Base-by-base conservation (phyloP, 345 rosid species). In the Anastatica hierochuntica region DNA sequence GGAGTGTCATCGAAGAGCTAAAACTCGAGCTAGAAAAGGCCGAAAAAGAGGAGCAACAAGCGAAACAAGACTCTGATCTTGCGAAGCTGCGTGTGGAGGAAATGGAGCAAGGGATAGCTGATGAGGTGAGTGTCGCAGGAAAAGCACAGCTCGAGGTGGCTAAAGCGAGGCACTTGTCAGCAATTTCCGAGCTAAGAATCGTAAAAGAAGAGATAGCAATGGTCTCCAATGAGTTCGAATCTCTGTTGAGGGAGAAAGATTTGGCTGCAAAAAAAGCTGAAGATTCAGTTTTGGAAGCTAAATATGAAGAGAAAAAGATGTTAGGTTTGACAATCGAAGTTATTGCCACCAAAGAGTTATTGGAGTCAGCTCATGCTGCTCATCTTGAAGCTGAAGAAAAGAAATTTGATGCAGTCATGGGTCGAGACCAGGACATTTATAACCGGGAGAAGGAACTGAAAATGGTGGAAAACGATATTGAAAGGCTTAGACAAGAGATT, bases 61-160 rank as follows among this genome's bases (percentile, higher is more conserved):
- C 98, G 5, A 83, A 73, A 72, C 98, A 92, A 68, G 98, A 92
- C 62, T 81, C 95, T 2, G 90, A 92, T 30, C 90, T 92, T 8
- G 95, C 81, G 15, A 77, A 74, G 65, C 80, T 92, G 16, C 80
- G 95, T 46, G 88, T 83, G 49, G 90, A 84, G 60, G 96, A 92
- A 70, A 76, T 92, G 79, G 88, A 92, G 63, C 86, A 85, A 63
- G 98, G 98, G 23, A 78, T 88, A 59, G 88, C 80, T 16, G 82
- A 75, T 29, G 98, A 88, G 29, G 74, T 58, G 12, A 88, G 96
- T 49, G 82, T 87, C 18, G 98, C 94, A 20, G 83, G 88, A 14
- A 92, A 81, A 82, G 71, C 88, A 2, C 96, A 92, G 72, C 82
- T 88, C 37, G 90, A 88, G 73, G 95, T 92, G 51, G 96, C 98